These are phyloP conservation scores for Pyrus betulifolia DNA, from an alignment of 306 rosid species.

Conservation along the genomic window DNA sequence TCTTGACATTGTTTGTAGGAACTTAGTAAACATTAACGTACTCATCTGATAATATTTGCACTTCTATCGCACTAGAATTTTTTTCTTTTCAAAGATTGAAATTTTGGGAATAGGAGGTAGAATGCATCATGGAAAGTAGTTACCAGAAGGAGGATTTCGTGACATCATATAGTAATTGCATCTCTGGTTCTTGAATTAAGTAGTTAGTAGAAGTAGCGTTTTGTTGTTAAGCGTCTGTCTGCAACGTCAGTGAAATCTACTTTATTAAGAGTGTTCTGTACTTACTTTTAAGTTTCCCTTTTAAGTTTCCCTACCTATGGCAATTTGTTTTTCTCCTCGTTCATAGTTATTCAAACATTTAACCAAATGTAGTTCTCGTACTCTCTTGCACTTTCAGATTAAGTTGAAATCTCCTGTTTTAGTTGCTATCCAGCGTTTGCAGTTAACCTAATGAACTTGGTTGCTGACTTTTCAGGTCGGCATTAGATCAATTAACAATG, in stretches of 20 bases:
- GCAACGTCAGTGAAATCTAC: neutral
- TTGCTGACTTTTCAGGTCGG: slow-evolving; percentile 62
- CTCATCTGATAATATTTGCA: neutral
- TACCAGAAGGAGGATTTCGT: too few species aligned
- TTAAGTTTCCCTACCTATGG: neutral
- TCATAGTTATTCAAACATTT: neutral
- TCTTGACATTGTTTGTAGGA: neutral
- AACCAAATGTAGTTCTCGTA: neutral
- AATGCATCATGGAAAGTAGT: neutral
- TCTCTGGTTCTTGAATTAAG: neutral
- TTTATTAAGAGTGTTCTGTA: neutral
- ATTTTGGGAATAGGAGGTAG: neutral
- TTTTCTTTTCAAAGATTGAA: neutral
- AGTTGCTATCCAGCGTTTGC: neutral
- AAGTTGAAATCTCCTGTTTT: neutral
- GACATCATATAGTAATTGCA: neutral
- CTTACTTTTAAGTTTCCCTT: neutral
- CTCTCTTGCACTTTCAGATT: neutral
- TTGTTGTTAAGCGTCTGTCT: neutral
- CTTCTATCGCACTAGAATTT: neutral
- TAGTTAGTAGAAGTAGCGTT: neutral
- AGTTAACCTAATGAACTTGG: slow-evolving; percentile 3
- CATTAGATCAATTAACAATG: slow-evolving; percentile 66
- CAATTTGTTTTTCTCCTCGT: neutral
- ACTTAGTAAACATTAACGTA: neutral